Percentiles rank a stretch among this genome's conserved stretches.
These are phyloP conservation scores for Zymoseptoria ardabiliae DNA, from an alignment of 2,329 filamentous ascomycete genomes.

Conservation along the genomic window DNA sequence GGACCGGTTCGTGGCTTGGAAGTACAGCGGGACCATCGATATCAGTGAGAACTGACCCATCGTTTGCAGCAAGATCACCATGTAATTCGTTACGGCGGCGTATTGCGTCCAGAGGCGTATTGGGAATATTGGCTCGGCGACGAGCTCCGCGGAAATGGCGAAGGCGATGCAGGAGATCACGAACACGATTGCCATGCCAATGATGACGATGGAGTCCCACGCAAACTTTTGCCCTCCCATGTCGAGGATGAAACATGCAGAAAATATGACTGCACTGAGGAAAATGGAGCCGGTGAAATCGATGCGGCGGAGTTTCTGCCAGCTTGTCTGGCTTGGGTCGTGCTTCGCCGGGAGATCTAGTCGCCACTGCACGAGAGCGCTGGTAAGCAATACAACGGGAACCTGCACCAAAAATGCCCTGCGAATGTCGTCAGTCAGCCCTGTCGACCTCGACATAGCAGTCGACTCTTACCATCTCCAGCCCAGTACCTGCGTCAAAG, in stretches of 20 bases:
- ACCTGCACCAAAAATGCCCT: conserved; percentile 53
- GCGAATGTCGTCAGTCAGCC: not conserved
- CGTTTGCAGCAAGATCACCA: conserved; percentile 47
- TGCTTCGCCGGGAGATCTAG: conserved; percentile 15
- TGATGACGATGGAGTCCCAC: conserved; percentile 33
- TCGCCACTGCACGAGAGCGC: conserved; percentile 37
- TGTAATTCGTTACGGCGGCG: conserved; percentile 48
- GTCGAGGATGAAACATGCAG: conserved; percentile 42
- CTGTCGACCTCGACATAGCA: not conserved
- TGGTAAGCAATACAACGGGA: conserved; percentile 48
- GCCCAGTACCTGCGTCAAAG: conserved; percentile 54
- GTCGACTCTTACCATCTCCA: conserved; percentile 51
- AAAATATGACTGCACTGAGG: conserved; percentile 38
- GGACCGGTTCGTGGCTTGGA: conserved; percentile 53
- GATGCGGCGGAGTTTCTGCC: conserved; percentile 43
- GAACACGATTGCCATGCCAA: conserved; percentile 9
- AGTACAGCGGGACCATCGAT: conserved; percentile 62
- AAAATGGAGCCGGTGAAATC: conserved; percentile 52
- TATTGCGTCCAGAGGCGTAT: conserved; percentile 46
- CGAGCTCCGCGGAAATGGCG: conserved; percentile 17
- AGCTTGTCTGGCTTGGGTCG: conserved; percentile 4
- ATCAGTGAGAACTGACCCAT: conserved; percentile 56
- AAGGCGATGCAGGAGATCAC: conserved; percentile 12
- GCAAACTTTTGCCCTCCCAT: conserved; percentile 40
- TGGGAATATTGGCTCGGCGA: conserved; percentile 47